These are phyloP conservation scores for Sclerotinia nivalis DNA, from an alignment of 2,329 filamentous ascomycete species.

Conservation along the genomic window DNA sequence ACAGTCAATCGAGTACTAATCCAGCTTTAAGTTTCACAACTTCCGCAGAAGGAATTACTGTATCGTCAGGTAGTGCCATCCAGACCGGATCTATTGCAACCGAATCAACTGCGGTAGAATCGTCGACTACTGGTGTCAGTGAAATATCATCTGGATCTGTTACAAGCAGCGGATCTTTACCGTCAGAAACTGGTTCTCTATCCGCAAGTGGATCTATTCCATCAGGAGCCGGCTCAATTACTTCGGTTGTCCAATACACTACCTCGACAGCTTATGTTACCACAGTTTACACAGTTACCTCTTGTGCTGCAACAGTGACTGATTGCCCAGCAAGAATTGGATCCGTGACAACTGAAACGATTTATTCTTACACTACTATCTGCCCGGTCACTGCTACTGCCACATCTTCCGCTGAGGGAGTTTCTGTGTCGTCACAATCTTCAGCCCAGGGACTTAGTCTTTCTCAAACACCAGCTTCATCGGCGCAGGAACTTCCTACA, in stretches of 20 bases:
- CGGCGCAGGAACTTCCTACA: background rate
- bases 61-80: background rate
- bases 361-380: slow-evolving; percentile 44
- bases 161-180: background rate
- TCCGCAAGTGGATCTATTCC: background rate
- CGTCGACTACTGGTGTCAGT: background rate
- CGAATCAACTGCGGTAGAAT: background rate
- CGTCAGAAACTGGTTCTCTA: background rate
- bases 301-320: slow-evolving; percentile 49
- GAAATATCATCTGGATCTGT: background rate
- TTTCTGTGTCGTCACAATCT: background rate
- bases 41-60: slow-evolving; percentile 7
- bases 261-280: slow-evolving; percentile 48
- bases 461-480: background rate
- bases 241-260: slow-evolving; percentile 2
- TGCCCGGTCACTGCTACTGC: slow-evolving; percentile 41
- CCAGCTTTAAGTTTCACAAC: slow-evolving; percentile 10
- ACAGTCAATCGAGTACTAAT: background rate
- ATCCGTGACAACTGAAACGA: slow-evolving; percentile 42
- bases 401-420: slow-evolving; percentile 44
- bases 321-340: slow-evolving; percentile 50
- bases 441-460: background rate
- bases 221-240: background rate
- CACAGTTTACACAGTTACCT: slow-evolving; percentile 52
- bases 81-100: background rate